Percentiles rank a stretch among this genome's conserved stretches.
Evolutionary conservation across 129 eudicot species (phyloP).

Genomic region (Centrapalus pauciflorus): DNA sequence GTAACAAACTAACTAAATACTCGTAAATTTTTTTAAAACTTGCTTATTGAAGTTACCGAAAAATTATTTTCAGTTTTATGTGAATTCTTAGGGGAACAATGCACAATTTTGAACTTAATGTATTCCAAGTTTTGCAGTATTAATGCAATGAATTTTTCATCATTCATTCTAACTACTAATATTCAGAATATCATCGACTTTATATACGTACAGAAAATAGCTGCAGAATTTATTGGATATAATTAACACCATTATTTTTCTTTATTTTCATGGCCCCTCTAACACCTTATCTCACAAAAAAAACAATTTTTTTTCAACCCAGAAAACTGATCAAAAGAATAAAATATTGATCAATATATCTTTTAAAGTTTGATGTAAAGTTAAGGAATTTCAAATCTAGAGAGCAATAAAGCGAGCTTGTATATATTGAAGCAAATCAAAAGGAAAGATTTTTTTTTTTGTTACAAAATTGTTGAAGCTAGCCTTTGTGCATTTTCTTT

Average conservation of each 20-base stretch:
- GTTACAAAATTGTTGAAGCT: slow-evolving; percentile 19
- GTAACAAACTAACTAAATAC: too few relatives aligned
- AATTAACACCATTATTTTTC: too few relatives aligned
- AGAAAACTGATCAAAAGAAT: not conserved
- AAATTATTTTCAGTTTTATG: not conserved
- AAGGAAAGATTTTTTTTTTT: slow-evolving; percentile 7
- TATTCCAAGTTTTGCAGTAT: not conserved
- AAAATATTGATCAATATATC: not conserved
- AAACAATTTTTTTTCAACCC: not conserved
- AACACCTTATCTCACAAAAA: not conserved
- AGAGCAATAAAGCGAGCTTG: not conserved
- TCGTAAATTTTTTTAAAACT: too few relatives aligned
- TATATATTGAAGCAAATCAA: not conserved
- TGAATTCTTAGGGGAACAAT: too few relatives aligned
- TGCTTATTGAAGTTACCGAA: too few relatives aligned
- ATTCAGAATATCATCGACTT: too few relatives aligned
- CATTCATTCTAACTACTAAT: not conserved
- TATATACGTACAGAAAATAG: too few relatives aligned
- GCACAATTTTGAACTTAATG: not conserved
- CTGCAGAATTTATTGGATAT: too few relatives aligned
- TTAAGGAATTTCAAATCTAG: not conserved
- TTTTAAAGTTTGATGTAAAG: not conserved
- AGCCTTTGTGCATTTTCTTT: not conserved
- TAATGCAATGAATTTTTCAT: not conserved
- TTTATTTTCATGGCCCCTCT: too few relatives aligned